Percentiles rank a stretch among this genome's conserved stretches.
Conservation (phyloP, 768 basidiomycete species). For the Macrolepiota dolichaula region DNA sequence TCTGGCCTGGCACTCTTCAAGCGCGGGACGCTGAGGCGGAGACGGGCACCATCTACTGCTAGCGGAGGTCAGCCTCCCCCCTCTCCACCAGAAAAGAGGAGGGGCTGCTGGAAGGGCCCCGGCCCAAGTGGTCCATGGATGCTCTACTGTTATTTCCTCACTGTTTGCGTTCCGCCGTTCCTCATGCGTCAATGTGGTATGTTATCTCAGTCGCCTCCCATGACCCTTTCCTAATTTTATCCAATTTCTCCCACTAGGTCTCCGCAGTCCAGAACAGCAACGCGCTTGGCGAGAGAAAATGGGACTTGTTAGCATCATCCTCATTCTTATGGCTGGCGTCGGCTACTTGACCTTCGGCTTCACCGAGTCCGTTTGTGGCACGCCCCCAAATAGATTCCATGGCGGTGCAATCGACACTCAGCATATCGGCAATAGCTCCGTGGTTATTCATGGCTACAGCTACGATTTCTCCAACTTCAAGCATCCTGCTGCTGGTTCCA, state of each 20-base stretch:
- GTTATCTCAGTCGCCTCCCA: not conserved
- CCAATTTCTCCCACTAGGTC: conserved; percentile 46
- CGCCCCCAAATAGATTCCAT: conserved; percentile 78
- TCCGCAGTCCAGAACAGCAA: conserved; percentile 88
- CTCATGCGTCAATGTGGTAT: conserved; percentile 80
- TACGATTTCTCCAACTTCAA: conserved; percentile 88
- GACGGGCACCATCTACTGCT: conserved; percentile 44
- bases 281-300: conserved; percentile 99
- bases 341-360: conserved; percentile 99
- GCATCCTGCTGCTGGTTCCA: conserved; percentile 66
- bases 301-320: conserved; percentile 81
- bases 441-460: conserved; percentile 92
- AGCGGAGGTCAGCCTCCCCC: conserved; percentile 33
- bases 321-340: conserved; percentile 84
- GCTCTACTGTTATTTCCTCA: conserved; percentile 87
- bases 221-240: conserved; percentile 3
- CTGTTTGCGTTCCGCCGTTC: conserved; percentile 77
- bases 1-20: conserved; percentile 92
- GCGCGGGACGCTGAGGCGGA: conserved; percentile 77
- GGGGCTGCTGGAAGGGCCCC: conserved; percentile 70
- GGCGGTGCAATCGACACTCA: conserved; percentile 72
- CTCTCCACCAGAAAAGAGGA: conserved; percentile 33
- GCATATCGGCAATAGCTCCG: conserved; percentile 69
- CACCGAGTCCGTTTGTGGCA: conserved; percentile 90
- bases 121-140: conserved; percentile 95